These are phyloP conservation scores for Aureobasidium melanogenum DNA, from an alignment of 2,329 filamentous ascomycete genomes.

Conservation along the genomic window DNA sequence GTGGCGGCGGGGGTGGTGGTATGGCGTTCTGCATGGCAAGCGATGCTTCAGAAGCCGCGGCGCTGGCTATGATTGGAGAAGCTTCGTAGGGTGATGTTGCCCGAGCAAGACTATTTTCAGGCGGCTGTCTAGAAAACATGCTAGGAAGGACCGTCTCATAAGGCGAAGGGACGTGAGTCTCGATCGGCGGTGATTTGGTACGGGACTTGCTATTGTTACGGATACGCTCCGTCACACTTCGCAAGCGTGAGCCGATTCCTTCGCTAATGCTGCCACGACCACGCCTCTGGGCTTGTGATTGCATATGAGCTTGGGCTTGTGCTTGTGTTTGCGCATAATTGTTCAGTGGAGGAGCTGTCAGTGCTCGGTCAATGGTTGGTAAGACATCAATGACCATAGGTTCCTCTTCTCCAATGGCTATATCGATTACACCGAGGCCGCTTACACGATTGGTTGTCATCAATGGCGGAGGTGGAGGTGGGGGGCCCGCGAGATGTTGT, in stretches of 20 bases:
- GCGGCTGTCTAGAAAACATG: conserved; percentile 14
- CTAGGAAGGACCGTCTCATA: conserved; percentile 35
- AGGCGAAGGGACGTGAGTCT: conserved; percentile 24
- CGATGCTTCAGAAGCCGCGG: conserved; percentile 18
- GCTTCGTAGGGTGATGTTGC: conserved; percentile 1
- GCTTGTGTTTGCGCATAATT: conserved; percentile 17
- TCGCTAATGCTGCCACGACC: conserved; percentile 50
- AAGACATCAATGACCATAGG: conserved; percentile 15
- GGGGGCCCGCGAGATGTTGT: conserved; percentile 49
- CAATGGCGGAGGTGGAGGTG: conserved; percentile 32
- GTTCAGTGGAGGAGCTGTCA: conserved; percentile 24
- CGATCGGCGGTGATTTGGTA: conserved; percentile 37
- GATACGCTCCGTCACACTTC: conserved; percentile 50
- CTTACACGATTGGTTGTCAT: conserved; percentile 17
- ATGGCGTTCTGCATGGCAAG: conserved; percentile 26
- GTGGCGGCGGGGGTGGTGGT: conserved; percentile 9
- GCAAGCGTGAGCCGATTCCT: conserved; percentile 46
- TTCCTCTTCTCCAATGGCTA: conserved; percentile 35
- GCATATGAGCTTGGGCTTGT: conserved; percentile 18
- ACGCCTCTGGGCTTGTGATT: conserved; percentile 39
- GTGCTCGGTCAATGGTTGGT: conserved; percentile 20
- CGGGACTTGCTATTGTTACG: conserved; percentile 48
- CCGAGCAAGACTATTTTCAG: not conserved
- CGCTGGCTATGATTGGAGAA: conserved; percentile 9
- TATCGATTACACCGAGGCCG: conserved; percentile 30